Conservation (phyloP, 768 basidiomycete genomes). For the Kwoniella mangroviensis region DNA sequence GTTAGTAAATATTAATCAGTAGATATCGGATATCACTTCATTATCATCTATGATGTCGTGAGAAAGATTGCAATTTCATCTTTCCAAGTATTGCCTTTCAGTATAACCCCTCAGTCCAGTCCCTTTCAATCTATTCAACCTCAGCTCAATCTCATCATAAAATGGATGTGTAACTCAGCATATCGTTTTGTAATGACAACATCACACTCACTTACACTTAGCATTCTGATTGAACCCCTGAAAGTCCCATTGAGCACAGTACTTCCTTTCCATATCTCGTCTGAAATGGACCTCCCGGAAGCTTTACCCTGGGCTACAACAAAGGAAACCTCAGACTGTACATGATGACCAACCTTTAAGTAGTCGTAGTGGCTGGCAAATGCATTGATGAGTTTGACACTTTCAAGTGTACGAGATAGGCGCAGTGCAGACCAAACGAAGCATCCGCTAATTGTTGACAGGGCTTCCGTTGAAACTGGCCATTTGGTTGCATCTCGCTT, state of each 20-base stretch:
- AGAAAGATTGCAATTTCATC: background rate
- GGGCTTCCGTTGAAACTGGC: too few species aligned
- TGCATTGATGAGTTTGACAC: background rate
- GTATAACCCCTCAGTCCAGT: background rate
- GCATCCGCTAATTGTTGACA: too few species aligned
- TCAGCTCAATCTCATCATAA: background rate
- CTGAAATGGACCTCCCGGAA: background rate
- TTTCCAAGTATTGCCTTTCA: background rate
- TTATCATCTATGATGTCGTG: background rate
- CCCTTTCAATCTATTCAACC: too few species aligned
- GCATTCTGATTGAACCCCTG: background rate
- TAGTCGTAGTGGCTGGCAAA: background rate
- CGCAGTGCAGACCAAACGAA: too few species aligned
- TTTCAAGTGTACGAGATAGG: too few species aligned
- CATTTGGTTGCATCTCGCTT: too few species aligned
- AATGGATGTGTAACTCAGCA: background rate
- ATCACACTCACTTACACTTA: background rate
- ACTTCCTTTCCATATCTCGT: background rate
- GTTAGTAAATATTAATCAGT: background rate
- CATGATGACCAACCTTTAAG: background rate
- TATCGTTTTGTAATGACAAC: background rate
- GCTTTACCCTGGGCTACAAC: background rate
- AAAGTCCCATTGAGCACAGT: background rate
- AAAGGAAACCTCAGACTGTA: background rate
- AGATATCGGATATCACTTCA: background rate